Evolutionary conservation across 1,284 basidiomycete genomes (phyloP), one percentile per base, ranked within the genome.

Genomic region (Gomphus sp.): DNA sequence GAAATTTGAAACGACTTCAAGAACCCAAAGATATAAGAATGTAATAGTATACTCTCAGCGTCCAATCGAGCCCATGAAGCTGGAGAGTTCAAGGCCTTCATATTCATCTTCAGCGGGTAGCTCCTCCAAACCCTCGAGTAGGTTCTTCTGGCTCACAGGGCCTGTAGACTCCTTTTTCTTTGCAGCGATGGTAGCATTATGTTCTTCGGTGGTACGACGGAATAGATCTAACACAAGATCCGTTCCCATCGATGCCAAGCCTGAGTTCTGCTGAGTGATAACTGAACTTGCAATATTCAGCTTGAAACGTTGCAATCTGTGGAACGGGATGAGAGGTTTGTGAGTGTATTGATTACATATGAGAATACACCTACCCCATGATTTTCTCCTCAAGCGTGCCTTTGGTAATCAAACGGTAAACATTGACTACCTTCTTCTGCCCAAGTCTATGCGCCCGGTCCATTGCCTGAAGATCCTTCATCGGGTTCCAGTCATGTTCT

Each of bases 391-490:
- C 97, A 56, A 99, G 73, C 0, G 97, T 99, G 34, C 95, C 96
- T 68, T 94, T 89, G 12, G 95, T 99, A 67, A 99, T 94, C 58
- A 99, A 75, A 16, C 97, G 87, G 75, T 99, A 99, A 4, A 99
- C 97, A 67, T 98, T 99, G 50, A 99, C 97, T 14, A 98, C 95
- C 73, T 95, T 94, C 77, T 98, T 99, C 76, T 99, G 97, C 4
- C 97, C 97, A 34, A 99, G 87, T 59, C 97, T 88, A 74, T 99
- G 97, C 1, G 97, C 97, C 59, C 97, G 85, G 71, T 99, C 97
- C 97, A 99, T 99, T 6, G 97, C 97, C 71, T 99, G 97, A 11
- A 99, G 75, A 74, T 99, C 97, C 72, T 98, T 98, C 94, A 97
- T 98, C 18, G 97, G 97, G 71, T 99, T 99, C 97, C 97, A 99